phyloP scores from a whole-genome alignment of 306 rosid species.

The Pachyrhizus erosus region DNA sequence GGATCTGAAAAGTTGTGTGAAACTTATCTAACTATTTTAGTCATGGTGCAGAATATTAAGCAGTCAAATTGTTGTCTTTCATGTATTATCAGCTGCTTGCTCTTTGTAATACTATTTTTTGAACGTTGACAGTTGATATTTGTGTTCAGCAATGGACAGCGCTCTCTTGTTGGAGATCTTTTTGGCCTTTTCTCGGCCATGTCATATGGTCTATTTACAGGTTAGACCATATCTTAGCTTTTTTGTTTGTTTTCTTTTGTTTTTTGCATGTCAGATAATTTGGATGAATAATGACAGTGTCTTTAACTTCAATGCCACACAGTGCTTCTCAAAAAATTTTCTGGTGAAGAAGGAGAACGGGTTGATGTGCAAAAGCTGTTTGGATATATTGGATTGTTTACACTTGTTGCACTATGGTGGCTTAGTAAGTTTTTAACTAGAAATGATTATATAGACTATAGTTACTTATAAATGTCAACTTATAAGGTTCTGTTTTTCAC shows the following conservation, averaged over 20 bases:
- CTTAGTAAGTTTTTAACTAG: slow-evolving; percentile 62
- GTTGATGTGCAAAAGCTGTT: slow-evolving; percentile 95
- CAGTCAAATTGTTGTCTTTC: slow-evolving; percentile 14
- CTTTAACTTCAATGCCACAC: slow-evolving; percentile 46
- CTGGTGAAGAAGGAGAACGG: slow-evolving; percentile 92
- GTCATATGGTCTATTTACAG: slow-evolving; percentile 91
- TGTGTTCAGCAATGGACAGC: slow-evolving; percentile 80
- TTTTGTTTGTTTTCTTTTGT: background rate
- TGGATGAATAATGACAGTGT: slow-evolving; percentile 27
- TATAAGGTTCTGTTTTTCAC: slow-evolving; percentile 19
- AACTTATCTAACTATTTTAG: background rate
- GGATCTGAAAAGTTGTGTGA: background rate
- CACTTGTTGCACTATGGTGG: slow-evolving; percentile 94
- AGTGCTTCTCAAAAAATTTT: slow-evolving; percentile 89
- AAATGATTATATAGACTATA: slow-evolving; percentile 27
- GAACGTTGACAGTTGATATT: slow-evolving; percentile 57
- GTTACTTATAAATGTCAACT: slow-evolving; percentile 9
- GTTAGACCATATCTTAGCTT: slow-evolving; percentile 49
- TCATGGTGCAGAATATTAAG: background rate
- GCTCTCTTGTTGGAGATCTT: slow-evolving; percentile 82
- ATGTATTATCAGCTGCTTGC: slow-evolving; percentile 44
- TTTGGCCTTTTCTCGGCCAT: slow-evolving; percentile 95
- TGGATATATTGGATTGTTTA: slow-evolving; percentile 94
- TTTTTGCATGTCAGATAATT: background rate
- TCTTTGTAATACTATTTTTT: slow-evolving; percentile 49